phyloP scores from a whole-genome alignment of 805 yeast genomes.

The Saccharomycopsis babjevae region DNA sequence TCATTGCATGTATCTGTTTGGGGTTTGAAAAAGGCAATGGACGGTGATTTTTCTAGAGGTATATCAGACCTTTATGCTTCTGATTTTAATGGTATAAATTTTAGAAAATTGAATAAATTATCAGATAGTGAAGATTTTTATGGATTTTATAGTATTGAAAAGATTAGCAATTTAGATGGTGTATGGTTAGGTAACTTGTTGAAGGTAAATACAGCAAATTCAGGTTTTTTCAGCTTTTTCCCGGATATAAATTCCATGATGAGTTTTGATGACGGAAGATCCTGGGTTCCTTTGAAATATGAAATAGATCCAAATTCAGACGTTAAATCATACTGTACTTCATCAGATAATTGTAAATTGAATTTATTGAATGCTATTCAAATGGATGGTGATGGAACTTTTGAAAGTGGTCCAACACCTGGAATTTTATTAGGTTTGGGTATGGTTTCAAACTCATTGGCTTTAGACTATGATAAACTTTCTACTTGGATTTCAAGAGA shows the following conservation, averaged over 20 bases:
- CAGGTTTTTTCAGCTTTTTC: constrained; percentile 6
- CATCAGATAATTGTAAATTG: constrained; percentile 28
- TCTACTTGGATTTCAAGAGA: constrained; percentile 60
- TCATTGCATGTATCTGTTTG: constrained; percentile 34
- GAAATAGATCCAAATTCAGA: constrained; percentile 19
- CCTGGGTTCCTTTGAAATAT: constrained; percentile 26
- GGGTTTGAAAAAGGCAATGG: constrained; percentile 20
- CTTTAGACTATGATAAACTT: constrained; percentile 17
- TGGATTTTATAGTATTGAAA: constrained; percentile 33
- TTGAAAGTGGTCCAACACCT: constrained; percentile 33
- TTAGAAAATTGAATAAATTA: constrained; percentile 35
- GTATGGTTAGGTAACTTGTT: constrained; percentile 42
- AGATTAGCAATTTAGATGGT: constrained; percentile 48
- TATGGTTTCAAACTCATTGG: constrained; percentile 25
- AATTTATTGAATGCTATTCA: constrained; percentile 29
- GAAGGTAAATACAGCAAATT: constrained; percentile 19
- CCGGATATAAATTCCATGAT: constrained; percentile 26
- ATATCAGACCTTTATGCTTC: constrained; percentile 36
- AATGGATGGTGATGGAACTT: constrained; percentile 23
- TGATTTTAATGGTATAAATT: constrained; percentile 49
- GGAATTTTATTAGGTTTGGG: constrained; percentile 38
- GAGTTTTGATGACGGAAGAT: constrained; percentile 30
- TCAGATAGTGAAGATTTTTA: constrained; percentile 23
- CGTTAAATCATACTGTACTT: constrained; percentile 19
- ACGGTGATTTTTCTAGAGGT: constrained; percentile 2